A percentile compares a stretch with the other conserved stretches of the same genome.
phyloP scores from a whole-genome alignment of 768 basidiomycete species.

The Hericium rajendrae region DNA sequence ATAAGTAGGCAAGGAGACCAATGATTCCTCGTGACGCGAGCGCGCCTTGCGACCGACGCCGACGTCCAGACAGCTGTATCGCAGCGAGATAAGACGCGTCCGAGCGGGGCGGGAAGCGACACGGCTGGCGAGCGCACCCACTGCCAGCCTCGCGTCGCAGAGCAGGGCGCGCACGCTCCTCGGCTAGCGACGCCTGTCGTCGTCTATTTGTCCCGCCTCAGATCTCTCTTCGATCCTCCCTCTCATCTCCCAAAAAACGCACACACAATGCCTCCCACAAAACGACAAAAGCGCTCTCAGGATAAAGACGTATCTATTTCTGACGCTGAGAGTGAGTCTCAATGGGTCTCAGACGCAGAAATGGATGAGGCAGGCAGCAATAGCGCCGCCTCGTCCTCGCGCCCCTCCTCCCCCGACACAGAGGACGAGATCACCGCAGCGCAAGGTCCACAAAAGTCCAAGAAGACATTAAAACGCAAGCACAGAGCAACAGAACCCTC shows the following conservation, averaged over 20 bases:
- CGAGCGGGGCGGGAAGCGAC: too few species aligned
- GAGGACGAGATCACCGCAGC: slow-evolving; percentile 55
- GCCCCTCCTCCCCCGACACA: slow-evolving; percentile 30
- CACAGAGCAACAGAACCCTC: slow-evolving; percentile 66
- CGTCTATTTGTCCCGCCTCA: not conserved
- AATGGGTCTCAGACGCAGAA: slow-evolving; percentile 19
- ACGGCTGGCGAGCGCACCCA: too few species aligned
- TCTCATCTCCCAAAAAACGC: slow-evolving; percentile 15
- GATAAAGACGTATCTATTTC: slow-evolving; percentile 11
- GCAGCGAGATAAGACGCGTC: too few species aligned
- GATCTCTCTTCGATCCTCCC: slow-evolving; percentile 3
- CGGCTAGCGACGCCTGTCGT: not conserved
- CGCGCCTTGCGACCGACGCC: too few species aligned
- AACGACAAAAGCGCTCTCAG: slow-evolving; percentile 39
- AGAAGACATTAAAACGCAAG: slow-evolving; percentile 76
- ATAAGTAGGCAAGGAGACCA: too few species aligned
- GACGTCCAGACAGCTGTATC: too few species aligned
- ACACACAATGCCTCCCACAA: slow-evolving; percentile 33
- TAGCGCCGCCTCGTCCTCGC: slow-evolving; percentile 9
- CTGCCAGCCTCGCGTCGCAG: too few species aligned
- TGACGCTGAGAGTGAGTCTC: slow-evolving; percentile 7
- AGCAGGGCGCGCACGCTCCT: not conserved
- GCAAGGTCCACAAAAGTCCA: slow-evolving; percentile 52
- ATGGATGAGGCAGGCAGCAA: slow-evolving; percentile 16
- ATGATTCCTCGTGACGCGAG: too few species aligned